Base-by-base conservation (phyloP, 768 basidiomycete genomes). In the Rhodotorula babjevae region DNA sequence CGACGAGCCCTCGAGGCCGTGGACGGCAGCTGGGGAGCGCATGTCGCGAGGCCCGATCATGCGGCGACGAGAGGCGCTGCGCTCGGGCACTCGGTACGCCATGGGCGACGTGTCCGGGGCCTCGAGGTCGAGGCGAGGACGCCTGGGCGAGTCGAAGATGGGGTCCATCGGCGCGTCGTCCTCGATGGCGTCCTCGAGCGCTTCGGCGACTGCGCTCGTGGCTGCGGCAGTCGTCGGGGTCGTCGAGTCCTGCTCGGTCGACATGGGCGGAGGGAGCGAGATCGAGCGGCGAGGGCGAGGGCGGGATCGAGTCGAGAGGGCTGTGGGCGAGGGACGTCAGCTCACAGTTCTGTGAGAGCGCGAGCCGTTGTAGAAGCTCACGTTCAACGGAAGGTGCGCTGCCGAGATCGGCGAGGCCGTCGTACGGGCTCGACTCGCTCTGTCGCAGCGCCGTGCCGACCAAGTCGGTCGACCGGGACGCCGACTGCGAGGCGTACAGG, bases 21-120 rank as follows among this genome's bases (percentile, higher is more conserved):
- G 27, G 4, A 23, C 14, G 14, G 55, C 25, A 0, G 53, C 19
- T 12, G 72, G 42, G 7, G 67, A 25, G 16, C 72, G 68, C 61
- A 69, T 69, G 47, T 73, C 72, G n/a, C 72, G 63, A 10, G 72
- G 72, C 7, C 72, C 72, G 27, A 73, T 73, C 61, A 73, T 63
- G 2, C 72, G 53, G 11, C 68, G 64, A 14, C 72, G 72, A n/a
- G 68, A 63, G 27, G 71, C 65, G 5, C 52, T 47, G 58, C 55
- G 33, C 11, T 19, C 40, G 14, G 57, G 58, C 8, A 62, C 50
- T 7, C 71, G 65, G 36, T 68, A 72, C 14, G 57, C 66, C 29
- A 72, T 72, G 4, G 71, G 71, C 3, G 71, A 72, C 0, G 71
- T 67, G 14, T 47, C 57, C 12, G 71, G 71, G 31, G 65, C 70